phyloP scores from a whole-genome alignment of 2,329 filamentous ascomycete species.

The Monilinia laxa region DNA sequence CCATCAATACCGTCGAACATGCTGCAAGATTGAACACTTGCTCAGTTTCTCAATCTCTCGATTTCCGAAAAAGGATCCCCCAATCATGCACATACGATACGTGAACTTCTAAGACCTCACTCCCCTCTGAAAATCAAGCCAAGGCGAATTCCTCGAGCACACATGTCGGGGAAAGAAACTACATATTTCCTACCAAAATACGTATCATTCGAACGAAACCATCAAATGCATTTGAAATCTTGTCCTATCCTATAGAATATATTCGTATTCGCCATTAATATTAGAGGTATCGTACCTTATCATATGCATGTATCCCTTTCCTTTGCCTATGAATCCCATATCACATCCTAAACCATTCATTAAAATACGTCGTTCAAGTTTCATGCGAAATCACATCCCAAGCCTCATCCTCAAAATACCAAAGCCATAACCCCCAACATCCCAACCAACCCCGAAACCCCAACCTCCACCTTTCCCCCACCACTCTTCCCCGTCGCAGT shows the following conservation, averaged over 20 bases:
- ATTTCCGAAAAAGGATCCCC: no score
- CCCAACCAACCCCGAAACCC: background rate
- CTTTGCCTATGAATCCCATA: background rate
- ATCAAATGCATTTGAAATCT: background rate
- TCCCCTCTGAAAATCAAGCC: no score
- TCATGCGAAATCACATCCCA: no score
- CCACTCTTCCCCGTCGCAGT: constrained; percentile 16
- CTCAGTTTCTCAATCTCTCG: no score
- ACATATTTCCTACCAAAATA: background rate
- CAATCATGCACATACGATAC: no score
- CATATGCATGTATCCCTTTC: background rate
- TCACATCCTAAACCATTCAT: background rate
- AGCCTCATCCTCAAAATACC: background rate
- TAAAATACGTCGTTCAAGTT: background rate
- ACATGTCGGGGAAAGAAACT: background rate
- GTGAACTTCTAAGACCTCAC: no score
- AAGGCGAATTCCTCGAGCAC: background rate
- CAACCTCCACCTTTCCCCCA: background rate
- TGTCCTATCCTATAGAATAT: background rate
- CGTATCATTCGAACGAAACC: background rate
- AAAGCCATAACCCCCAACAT: constrained; percentile 4
- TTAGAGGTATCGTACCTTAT: constrained; percentile 16
- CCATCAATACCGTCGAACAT: no score
- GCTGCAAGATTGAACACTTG: no score
- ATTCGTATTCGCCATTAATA: constrained; percentile 1